Conservation (phyloP, 2,329 filamentous ascomycete species). For the Aschersonia sp. region DNA sequence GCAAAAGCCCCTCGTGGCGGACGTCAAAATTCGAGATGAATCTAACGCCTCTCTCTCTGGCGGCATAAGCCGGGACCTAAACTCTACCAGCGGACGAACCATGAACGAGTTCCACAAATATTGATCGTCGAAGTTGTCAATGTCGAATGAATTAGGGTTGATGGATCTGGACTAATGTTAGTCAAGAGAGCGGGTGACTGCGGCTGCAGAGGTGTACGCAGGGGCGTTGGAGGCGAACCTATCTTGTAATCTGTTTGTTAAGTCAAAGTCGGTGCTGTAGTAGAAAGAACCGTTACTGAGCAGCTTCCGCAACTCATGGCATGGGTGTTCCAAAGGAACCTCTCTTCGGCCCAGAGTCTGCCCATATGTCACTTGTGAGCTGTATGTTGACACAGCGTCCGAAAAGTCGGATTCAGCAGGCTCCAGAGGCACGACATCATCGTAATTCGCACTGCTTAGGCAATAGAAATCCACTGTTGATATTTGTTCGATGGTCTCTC, state of each 20-base stretch:
- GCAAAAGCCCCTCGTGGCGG: slow-evolving; percentile 87
- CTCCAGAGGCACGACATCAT: slow-evolving; percentile 52
- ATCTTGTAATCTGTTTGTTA: slow-evolving; percentile 86
- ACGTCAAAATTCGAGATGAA: slow-evolving; percentile 74
- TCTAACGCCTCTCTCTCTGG: slow-evolving; percentile 71
- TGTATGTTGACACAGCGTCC: slow-evolving; percentile 32
- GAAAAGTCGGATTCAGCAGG: slow-evolving; percentile 32
- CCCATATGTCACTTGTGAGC: slow-evolving; percentile 23
- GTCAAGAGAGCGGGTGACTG: too few relatives aligned
- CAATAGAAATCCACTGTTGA: slow-evolving; percentile 85
- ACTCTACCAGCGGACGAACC: slow-evolving; percentile 84
- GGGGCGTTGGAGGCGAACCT: slow-evolving; percentile 31
- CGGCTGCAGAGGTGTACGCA: background rate
- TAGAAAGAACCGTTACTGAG: slow-evolving; percentile 91
- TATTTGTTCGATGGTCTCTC: slow-evolving; percentile 82
- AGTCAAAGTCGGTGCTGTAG: slow-evolving; percentile 95
- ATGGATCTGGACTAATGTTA: slow-evolving; percentile 32
- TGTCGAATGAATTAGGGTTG: slow-evolving; percentile 68
- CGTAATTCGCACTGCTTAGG: slow-evolving; percentile 74
- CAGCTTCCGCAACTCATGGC: slow-evolving; percentile 79
- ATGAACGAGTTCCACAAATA: slow-evolving; percentile 99
- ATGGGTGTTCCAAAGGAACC: slow-evolving; percentile 68
- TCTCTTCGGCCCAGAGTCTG: slow-evolving; percentile 49
- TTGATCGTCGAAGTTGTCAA: slow-evolving; percentile 82
- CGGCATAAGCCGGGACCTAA: slow-evolving; percentile 65